A percentile compares a stretch with the other conserved stretches of the same genome.
phyloP scores from a whole-genome alignment of 192 early-diverging fungal species.

The Mortierella antarctica region DNA sequence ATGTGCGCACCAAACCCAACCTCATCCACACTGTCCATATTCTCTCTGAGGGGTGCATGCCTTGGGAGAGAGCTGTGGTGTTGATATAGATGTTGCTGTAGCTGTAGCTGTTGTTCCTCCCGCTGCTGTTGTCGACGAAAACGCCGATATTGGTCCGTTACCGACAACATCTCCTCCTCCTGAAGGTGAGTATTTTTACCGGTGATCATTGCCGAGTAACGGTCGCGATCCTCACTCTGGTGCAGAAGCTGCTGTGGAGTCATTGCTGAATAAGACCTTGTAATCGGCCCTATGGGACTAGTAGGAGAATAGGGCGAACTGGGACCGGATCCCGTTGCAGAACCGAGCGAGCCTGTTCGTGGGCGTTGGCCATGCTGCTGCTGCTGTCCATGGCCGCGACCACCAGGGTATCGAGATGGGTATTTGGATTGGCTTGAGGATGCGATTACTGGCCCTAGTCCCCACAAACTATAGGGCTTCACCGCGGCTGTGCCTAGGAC shows the following conservation, averaged over 20 bases:
- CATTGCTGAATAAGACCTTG: constrained; percentile 13
- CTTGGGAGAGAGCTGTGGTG: neutral
- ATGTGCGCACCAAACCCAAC: constrained; percentile 49
- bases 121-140: neutral
- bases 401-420: neutral
- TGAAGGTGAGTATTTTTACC: neutral
- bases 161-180: constrained; percentile 1
- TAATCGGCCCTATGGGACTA: neutral
- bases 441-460: constrained; percentile 20
- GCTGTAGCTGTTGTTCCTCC: constrained; percentile 3
- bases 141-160: constrained; percentile 15
- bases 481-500: constrained; percentile 43
- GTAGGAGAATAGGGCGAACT: neutral
- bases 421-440: constrained; percentile 6
- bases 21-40: constrained; percentile 28
- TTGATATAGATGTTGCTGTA: neutral
- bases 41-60: neutral
- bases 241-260: neutral
- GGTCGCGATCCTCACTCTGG: neutral
- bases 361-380: constrained; percentile 3
- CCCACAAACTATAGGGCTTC: constrained; percentile 47
- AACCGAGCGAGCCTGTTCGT: neutral
- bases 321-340: neutral
- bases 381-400: constrained; percentile 22
- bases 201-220: neutral